Evolutionary conservation across 2,329 filamentous ascomycete species (phyloP).

Genomic region (Diaporthe sp.): DNA sequence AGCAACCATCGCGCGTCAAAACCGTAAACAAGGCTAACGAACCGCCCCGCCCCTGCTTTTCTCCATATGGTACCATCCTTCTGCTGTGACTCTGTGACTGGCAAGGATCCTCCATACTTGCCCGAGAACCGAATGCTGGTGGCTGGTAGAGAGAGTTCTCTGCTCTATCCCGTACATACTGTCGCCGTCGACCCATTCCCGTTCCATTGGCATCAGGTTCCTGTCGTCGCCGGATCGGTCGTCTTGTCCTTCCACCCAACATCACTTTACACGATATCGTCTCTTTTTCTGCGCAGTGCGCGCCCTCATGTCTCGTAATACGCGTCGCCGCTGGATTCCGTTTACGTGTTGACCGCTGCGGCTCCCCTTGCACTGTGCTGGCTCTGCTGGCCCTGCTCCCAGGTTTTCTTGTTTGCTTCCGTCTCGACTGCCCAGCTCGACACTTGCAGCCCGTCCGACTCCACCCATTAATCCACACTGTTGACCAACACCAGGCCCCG

Average conservation of each 20-base stretch:
- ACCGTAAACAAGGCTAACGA: conserved; percentile 30
- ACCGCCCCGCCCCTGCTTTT: conserved; percentile 22
- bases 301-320: conserved; percentile 33
- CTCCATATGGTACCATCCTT: conserved; percentile 27
- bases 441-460: conserved; percentile 26
- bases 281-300: conserved; percentile 35
- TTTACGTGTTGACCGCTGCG: conserved; percentile 35
- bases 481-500: conserved; percentile 37
- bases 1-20: conserved; percentile 26
- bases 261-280: conserved; percentile 19
- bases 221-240: conserved; percentile 24
- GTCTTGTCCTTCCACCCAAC: neutral
- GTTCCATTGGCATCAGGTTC: conserved; percentile 26
- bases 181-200: conserved; percentile 12
- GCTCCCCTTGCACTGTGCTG: conserved; percentile 19
- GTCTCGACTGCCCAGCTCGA: conserved; percentile 33
- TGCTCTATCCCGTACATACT: neutral
- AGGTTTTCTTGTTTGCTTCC: conserved; percentile 35
- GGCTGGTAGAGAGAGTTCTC: conserved; percentile 20
- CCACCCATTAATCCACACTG: conserved; percentile 36
- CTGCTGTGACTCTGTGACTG: conserved; percentile 23
- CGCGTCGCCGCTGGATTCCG: conserved; percentile 11
- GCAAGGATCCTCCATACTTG: conserved; percentile 21
- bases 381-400: conserved; percentile 12
- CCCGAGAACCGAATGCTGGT: conserved; percentile 28